Evolutionary conservation across 768 basidiomycete species (phyloP).

Genomic region (Hysterangium stoloniferum): DNA sequence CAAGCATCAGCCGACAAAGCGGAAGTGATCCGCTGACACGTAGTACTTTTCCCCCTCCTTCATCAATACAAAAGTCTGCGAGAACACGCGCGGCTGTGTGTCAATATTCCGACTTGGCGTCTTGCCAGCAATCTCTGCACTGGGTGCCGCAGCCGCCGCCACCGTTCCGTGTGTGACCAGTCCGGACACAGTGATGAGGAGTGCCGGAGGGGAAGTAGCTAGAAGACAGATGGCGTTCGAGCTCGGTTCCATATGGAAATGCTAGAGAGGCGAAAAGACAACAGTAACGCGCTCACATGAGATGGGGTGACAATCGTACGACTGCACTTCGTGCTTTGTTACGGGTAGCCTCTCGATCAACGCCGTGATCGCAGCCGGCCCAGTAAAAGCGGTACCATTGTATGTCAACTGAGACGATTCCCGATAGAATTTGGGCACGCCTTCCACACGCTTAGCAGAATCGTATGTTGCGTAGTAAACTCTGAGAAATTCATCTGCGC

Average conservation of each 20-base stretch:
- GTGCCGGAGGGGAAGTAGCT: slow-evolving; percentile 74
- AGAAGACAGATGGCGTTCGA: slow-evolving; percentile 4
- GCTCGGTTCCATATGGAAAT: not conserved
- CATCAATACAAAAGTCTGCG: slow-evolving; percentile 77
- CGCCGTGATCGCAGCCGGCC: slow-evolving; percentile 56
- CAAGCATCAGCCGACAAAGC: slow-evolving; percentile 6
- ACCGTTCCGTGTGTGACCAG: slow-evolving; percentile 37
- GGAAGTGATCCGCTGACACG: slow-evolving; percentile 7
- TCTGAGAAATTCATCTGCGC: slow-evolving; percentile 76
- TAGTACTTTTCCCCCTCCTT: slow-evolving; percentile 11
- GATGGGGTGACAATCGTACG: slow-evolving; percentile 86
- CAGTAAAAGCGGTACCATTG: slow-evolving; percentile 79
- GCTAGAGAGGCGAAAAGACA: not conserved
- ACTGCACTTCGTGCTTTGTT: slow-evolving; percentile 80
- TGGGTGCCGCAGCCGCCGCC: slow-evolving; percentile 1
- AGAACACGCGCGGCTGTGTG: slow-evolving; percentile 77
- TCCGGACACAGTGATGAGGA: slow-evolving; percentile 74
- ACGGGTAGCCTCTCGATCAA: slow-evolving; percentile 66
- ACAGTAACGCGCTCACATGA: slow-evolving; percentile 46
- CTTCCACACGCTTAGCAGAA: slow-evolving; percentile 64
- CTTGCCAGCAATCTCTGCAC: slow-evolving; percentile 13
- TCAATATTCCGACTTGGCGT: slow-evolving; percentile 35
- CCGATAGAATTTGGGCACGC: slow-evolving; percentile 78
- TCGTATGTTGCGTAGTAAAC: slow-evolving; percentile 81
- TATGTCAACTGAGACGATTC: slow-evolving; percentile 68